These are phyloP conservation scores for Eucalyptus paniculata DNA, from an alignment of 345 rosid species.

Conservation along the genomic window DNA sequence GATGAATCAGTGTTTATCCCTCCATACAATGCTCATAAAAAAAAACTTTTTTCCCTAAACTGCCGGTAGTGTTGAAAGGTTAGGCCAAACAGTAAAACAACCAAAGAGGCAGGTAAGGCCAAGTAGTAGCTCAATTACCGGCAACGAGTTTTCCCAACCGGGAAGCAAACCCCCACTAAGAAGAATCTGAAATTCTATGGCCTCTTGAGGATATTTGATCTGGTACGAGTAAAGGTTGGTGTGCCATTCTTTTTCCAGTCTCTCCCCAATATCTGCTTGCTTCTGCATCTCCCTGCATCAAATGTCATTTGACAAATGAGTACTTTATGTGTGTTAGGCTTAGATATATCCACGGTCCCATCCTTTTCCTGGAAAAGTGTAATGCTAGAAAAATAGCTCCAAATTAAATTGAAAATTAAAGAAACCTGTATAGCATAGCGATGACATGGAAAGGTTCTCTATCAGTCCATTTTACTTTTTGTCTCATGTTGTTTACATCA, in stretches of 20 bases:
- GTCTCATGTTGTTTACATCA: slow-evolving; percentile 8
- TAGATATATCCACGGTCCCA: not conserved
- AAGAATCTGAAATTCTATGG: slow-evolving; percentile 5
- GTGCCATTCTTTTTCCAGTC: slow-evolving; percentile 14
- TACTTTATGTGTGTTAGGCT: not conserved
- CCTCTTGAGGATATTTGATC: slow-evolving; percentile 12
- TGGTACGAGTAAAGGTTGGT: not conserved
- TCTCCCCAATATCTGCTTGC: slow-evolving; percentile 1
- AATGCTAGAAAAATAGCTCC: not conserved
- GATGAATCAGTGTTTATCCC: not conserved
- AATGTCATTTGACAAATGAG: not conserved
- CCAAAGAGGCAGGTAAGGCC: not conserved
- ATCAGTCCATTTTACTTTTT: slow-evolving; percentile 6
- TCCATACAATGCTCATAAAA: not conserved
- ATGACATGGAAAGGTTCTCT: slow-evolving; percentile 9
- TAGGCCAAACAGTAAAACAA: not conserved
- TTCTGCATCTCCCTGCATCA: slow-evolving; percentile 13
- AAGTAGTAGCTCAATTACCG: not conserved
- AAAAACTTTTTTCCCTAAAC: not conserved
- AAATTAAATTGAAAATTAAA: not conserved
- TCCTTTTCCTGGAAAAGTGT: not conserved
- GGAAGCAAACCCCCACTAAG: slow-evolving; percentile 10
- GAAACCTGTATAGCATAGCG: slow-evolving; percentile 8
- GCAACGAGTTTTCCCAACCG: slow-evolving; percentile 17
- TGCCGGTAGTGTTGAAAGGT: not conserved